Conservation (phyloP, 306 rosid genomes). For the Lathyrus sativus region DNA sequence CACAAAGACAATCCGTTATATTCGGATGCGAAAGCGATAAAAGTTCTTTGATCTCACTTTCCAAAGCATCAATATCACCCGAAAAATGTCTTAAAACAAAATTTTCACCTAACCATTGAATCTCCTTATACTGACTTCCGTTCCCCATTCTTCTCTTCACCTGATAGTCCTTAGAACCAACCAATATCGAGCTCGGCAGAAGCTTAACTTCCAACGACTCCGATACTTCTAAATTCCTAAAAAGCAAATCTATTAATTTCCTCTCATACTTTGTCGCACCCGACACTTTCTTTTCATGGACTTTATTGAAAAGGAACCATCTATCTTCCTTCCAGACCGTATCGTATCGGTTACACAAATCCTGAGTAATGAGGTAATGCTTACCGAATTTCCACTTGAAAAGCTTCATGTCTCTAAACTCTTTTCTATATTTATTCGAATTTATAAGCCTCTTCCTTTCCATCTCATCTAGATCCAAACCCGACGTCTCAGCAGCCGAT, state of each 20-base stretch:
- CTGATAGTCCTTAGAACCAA: conserved; percentile 71
- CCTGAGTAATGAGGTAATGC: conserved; percentile 64
- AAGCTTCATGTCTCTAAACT: conserved; percentile 68
- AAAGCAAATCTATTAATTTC: conserved; percentile 52
- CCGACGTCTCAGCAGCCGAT: conserved; percentile 66
- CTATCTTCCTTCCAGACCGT: conserved; percentile 78
- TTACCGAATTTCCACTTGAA: conserved; percentile 89
- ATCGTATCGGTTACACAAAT: conserved; percentile 56
- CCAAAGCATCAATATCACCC: conserved; percentile 68
- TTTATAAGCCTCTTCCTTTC: conserved; percentile 57
- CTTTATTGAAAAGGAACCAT: conserved; percentile 61
- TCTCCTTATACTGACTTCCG: conserved; percentile 76
- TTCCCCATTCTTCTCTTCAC: conserved; percentile 76
- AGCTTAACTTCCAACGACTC: conserved; percentile 56
- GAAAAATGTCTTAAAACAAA: conserved; percentile 65
- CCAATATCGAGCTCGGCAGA: conserved; percentile 63
- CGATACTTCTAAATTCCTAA: conserved; percentile 52
- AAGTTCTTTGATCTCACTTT: conserved; percentile 60
- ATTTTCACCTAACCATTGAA: conserved; percentile 80
- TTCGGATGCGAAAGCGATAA: conserved; percentile 83
- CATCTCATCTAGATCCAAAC: conserved; percentile 66
- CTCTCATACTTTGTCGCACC: conserved; percentile 57
- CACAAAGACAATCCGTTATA: conserved; percentile 63
- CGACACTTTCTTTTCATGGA: conserved; percentile 56
- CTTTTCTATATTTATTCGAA: conserved; percentile 60